phyloP scores from a whole-genome alignment of 768 basidiomycete species.

The Boletus sp. region DNA sequence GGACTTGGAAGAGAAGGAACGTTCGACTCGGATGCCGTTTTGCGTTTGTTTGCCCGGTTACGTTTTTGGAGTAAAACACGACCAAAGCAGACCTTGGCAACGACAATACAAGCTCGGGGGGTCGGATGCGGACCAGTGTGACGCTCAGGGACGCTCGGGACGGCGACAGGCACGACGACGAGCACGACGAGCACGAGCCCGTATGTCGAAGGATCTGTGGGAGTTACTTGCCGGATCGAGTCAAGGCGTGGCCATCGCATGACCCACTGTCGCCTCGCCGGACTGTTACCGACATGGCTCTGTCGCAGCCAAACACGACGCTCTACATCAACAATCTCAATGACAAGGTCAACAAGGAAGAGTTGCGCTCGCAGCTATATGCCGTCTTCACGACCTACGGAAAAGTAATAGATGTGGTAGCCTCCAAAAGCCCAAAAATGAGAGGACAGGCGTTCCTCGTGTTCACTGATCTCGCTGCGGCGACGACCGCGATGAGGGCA shows the following conservation, averaged over 20 bases:
- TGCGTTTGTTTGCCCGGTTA: conserved; percentile 32
- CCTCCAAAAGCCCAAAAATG: conserved; percentile 81
- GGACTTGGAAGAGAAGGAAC: conserved; percentile 16
- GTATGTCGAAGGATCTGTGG: conserved; percentile 10
- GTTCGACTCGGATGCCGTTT: conserved; percentile 19
- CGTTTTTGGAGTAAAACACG: conserved; percentile 29
- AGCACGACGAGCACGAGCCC: background rate
- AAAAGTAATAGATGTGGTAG: conserved; percentile 89
- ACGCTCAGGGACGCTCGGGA: conserved; percentile 1
- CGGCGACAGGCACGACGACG: conserved; percentile 5
- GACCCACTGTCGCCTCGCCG: background rate
- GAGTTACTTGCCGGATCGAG: conserved; percentile 21
- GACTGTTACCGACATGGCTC: conserved; percentile 32
- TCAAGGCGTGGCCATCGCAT: background rate
- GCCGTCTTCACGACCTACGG: conserved; percentile 93
- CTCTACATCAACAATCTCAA: conserved; percentile 94
- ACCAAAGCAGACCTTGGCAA: conserved; percentile 14
- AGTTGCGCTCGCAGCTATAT: conserved; percentile 77
- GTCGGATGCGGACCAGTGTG: background rate
- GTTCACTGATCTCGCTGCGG: conserved; percentile 85
- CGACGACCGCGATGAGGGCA: conserved; percentile 89
- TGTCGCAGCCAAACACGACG: conserved; percentile 77
- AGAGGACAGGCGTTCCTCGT: conserved; percentile 95
- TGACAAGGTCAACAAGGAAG: conserved; percentile 88
- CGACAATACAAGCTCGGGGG: conserved; percentile 4